Percentiles rank a stretch among this genome's conserved stretches.
phyloP scores from a whole-genome alignment of 768 basidiomycete species.

The Pleurotus tuoliensis region DNA sequence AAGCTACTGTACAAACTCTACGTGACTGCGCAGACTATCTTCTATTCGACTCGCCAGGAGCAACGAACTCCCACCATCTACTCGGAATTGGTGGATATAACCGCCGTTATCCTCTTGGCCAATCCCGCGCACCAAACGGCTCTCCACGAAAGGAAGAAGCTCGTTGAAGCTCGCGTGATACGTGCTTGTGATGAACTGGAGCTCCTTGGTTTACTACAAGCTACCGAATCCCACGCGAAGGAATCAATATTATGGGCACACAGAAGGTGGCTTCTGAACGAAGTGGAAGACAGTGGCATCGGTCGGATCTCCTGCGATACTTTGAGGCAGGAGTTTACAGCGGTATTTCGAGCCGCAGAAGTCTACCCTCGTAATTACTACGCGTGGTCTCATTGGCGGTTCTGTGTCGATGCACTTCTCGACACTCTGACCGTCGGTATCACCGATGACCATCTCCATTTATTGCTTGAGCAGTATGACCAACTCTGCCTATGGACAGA shows the following conservation, averaged over 20 bases:
- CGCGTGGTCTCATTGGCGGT: constrained; percentile 64
- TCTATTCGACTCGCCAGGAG: constrained; percentile 22
- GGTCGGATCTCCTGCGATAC: constrained; percentile 31
- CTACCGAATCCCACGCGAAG: constrained; percentile 54
- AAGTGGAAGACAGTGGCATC: constrained; percentile 11
- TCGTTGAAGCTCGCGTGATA: constrained; percentile 36
- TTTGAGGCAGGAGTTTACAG: constrained; percentile 43
- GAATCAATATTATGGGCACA: constrained; percentile 70
- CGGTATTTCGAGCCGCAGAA: constrained; percentile 49
- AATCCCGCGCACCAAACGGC: constrained; percentile 73
- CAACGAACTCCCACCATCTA: constrained; percentile 12
- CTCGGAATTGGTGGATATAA: constrained; percentile 25
- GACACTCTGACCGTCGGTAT: constrained; percentile 13
- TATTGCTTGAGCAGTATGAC: constrained; percentile 36
- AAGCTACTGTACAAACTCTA: constrained; percentile 54
- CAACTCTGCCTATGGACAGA: constrained; percentile 50
- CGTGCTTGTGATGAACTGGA: constrained; percentile 43
- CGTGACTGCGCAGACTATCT: constrained; percentile 34
- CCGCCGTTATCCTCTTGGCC: constrained; percentile 52
- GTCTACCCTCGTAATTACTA: constrained; percentile 71
- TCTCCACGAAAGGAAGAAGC: constrained; percentile 54
- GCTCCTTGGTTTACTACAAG: constrained; percentile 41
- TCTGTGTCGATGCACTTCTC: constrained; percentile 35
- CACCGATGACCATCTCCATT: constrained; percentile 17
- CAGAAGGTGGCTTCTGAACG: constrained; percentile 57